These are phyloP conservation scores for Cutaneotrichosporon sp. DNA, from an alignment of 1,284 basidiomycete genomes.

Conservation along the genomic window DNA sequence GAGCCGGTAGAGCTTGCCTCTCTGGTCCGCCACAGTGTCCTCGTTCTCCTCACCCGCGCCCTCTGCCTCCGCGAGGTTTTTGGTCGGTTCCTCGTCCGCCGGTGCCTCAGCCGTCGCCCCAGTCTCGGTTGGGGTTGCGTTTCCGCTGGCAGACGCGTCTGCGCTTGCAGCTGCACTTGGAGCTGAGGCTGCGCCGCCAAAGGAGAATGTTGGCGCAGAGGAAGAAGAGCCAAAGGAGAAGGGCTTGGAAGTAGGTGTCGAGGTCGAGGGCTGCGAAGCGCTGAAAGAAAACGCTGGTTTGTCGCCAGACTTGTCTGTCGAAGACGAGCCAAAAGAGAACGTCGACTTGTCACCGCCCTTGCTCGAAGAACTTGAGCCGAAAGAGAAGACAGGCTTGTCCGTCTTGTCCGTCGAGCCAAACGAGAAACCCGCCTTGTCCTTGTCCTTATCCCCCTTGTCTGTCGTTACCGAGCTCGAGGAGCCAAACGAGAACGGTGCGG, in stretches of 20 bases:
- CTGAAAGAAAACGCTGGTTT: slow-evolving; percentile 14
- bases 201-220: slow-evolving; percentile 21
- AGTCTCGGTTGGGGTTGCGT: not conserved
- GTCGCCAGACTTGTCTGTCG: no score
- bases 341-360: no score
- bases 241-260: slow-evolving; percentile 2
- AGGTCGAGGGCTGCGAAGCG: no score
- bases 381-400: slow-evolving; percentile 15
- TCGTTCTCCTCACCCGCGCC: slow-evolving; percentile 66
- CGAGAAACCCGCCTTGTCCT: slow-evolving; percentile 16
- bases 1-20: slow-evolving; percentile 62
- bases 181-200: slow-evolving; percentile 6
- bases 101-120: slow-evolving; percentile 14
- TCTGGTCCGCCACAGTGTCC: slow-evolving; percentile 60
- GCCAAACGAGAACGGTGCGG: slow-evolving; percentile 12
- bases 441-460: not conserved
- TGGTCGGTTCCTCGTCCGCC: slow-evolving; percentile 24
- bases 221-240: slow-evolving; percentile 14
- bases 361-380: no score
- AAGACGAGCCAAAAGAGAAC: no score
- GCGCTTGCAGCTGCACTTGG: not conserved
- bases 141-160: not conserved
- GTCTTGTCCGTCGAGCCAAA: slow-evolving; percentile 33
- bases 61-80: slow-evolving; percentile 33
- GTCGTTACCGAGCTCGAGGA: slow-evolving; percentile 1